Conservation (phyloP, 176 grass and related monocot species). For the Avena atlantica region DNA sequence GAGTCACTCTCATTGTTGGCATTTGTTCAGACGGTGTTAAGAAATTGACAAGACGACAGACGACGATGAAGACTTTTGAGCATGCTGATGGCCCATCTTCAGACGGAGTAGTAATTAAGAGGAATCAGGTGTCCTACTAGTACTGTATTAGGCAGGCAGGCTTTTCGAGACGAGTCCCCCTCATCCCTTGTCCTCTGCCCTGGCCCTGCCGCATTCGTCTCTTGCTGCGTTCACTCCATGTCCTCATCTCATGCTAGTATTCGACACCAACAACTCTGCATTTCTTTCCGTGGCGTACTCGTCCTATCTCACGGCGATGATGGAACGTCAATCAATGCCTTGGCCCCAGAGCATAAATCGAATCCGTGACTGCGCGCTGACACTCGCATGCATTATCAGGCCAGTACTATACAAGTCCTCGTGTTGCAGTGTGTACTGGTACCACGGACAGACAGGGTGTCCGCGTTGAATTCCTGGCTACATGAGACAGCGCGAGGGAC, state of each 20-base stretch:
- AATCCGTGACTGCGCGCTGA: constrained; percentile 21
- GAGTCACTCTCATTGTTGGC: not conserved
- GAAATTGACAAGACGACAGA: not conserved
- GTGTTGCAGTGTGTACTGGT: not conserved
- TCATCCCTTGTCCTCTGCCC: not conserved
- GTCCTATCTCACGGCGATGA: not conserved
- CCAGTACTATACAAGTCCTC: constrained; percentile 4
- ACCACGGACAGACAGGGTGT: not conserved
- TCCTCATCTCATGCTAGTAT: not conserved
- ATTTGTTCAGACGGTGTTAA: not conserved
- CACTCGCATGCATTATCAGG: not conserved
- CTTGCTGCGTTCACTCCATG: constrained; percentile 30
- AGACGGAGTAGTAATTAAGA: no score
- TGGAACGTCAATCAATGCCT: not conserved
- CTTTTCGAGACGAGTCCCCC: constrained; percentile 2
- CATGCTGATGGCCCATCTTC: not conserved
- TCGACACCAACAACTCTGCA: not conserved
- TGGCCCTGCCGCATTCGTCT: constrained; percentile 18
- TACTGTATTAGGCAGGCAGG: no score
- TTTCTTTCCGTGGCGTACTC: constrained; percentile 41
- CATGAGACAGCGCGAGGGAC: constrained; percentile 9
- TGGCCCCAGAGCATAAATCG: not conserved
- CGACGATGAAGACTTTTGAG: not conserved
- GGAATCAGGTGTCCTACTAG: not conserved
- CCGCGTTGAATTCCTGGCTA: constrained; percentile 34